Evolutionary conservation across 208 protist genomes (phyloP).

Genomic region (Trypanosoma avium): DNA sequence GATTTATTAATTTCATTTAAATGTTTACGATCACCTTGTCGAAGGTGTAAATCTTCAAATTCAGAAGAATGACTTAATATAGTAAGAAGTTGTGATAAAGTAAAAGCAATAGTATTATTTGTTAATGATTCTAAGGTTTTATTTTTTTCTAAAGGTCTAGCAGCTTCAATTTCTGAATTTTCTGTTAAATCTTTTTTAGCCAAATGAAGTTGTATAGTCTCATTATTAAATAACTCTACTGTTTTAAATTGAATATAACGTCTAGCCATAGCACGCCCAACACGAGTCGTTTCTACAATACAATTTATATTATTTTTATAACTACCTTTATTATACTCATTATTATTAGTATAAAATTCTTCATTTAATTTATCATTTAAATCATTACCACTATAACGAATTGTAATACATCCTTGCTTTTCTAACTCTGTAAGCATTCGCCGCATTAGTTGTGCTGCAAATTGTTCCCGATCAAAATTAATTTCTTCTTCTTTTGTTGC

Average conservation of each 20-base stretch:
- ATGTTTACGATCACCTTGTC: conserved; percentile 73
- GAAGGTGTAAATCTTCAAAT: conserved; percentile 72
- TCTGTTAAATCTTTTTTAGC: background rate
- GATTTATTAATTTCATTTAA: conserved; percentile 82
- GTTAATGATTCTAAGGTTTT: background rate
- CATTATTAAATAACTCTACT: conserved; percentile 60
- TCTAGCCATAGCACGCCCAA: conserved; percentile 72
- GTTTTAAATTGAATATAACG: conserved; percentile 85
- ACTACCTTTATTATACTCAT: background rate
- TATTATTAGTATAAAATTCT: background rate
- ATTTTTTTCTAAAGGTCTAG: background rate
- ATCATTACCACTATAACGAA: conserved; percentile 8
- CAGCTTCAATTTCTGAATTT: background rate
- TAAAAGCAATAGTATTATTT: conserved; percentile 6
- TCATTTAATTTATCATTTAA: background rate
- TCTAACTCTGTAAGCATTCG: conserved; percentile 57
- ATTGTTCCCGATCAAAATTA: conserved; percentile 50
- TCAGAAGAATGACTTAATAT: conserved; percentile 68
- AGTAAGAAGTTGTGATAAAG: conserved; percentile 29
- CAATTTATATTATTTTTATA: background rate
- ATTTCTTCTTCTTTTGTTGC: conserved; percentile 37
- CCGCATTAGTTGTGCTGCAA: conserved; percentile 64
- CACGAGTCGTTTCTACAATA: conserved; percentile 33
- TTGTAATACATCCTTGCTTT: conserved; percentile 51
- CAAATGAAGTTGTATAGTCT: conserved; percentile 1